Conservation (phyloP, 2,329 filamentous ascomycete genomes). For the Dactylellina sp. region DNA sequence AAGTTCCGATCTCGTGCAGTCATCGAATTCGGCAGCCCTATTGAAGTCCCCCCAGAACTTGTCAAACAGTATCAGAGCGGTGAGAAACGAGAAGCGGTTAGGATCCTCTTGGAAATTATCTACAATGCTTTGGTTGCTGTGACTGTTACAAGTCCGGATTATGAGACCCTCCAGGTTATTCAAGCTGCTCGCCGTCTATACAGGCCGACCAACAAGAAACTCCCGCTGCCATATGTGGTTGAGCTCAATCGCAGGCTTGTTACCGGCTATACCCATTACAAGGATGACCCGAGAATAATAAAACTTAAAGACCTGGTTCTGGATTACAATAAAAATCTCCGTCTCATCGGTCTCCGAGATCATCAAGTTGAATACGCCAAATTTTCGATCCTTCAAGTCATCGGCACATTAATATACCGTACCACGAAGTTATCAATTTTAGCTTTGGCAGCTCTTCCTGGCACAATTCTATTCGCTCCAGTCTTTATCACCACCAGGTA, state of each 20-base stretch:
- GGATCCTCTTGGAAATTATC: constrained; percentile 83
- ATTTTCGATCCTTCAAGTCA: constrained; percentile 80
- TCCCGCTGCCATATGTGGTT: constrained; percentile 90
- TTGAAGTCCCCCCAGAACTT: constrained; percentile 83
- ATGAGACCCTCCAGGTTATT: constrained; percentile 95
- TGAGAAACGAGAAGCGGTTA: constrained; percentile 86
- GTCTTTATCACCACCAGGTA: constrained; percentile 86
- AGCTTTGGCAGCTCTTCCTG: constrained; percentile 83
- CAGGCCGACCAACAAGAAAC: constrained; percentile 91
- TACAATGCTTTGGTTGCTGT: constrained; percentile 87
- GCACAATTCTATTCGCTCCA: constrained; percentile 85
- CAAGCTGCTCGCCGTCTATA: constrained; percentile 94
- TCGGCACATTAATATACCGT: constrained; percentile 82
- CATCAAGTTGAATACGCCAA: constrained; percentile 94
- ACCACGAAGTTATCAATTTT: constrained; percentile 81
- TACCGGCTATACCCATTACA: constrained; percentile 91
- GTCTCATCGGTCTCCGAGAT: constrained; percentile 86
- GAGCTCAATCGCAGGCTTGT: constrained; percentile 92
- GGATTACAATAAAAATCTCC: constrained; percentile 86
- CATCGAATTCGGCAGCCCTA: constrained; percentile 90
- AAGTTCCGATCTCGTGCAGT: constrained; percentile 97
- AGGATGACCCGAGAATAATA: constrained; percentile 86
- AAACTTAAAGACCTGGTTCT: constrained; percentile 79
- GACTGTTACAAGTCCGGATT: constrained; percentile 91
- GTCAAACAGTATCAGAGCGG: constrained; percentile 87